Evolutionary conservation across 108 stramenopile species (phyloP), one percentile per base, ranked within the genome.

Genomic region (Craspedostauros australis): DNA sequence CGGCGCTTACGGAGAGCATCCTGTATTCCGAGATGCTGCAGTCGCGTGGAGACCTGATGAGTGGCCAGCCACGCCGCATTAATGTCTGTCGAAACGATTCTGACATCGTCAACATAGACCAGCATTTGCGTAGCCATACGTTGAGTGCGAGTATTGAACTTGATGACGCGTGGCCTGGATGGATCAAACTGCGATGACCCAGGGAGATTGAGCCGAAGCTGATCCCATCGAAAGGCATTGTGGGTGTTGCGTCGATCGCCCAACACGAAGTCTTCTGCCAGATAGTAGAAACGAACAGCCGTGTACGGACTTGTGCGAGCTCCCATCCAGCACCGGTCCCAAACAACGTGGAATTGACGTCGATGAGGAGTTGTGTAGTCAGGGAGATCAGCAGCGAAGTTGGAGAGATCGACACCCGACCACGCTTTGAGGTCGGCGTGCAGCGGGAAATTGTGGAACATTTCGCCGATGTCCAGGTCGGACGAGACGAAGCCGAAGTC

Each of bases 401-500:
- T 36, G 46, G 46, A 7, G 2, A 71, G 9, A 39, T 79, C 72
- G 11, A 79, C 30, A 0, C 73, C 77, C 22, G 66, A 25, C 25
- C 31, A 68, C 21, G 33, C 36, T 40, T 40, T 32, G 9, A 62
- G 34, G 9, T 42, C 18, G 18, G 9, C 23, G 34, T 75, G 53
- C 36, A 79, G 15, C 0, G 37, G 46, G 33, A 64, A 77, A 30
- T 77, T 77, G 2, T 62, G 46, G 46, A 77, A 77, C 57, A 66
- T 66, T 9, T 76, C 69, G 0, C 56, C 62, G 0, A 68, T 48
- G 46, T 77, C 75, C 19, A 63, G 7, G 23, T 77, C 76, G 7
- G 34, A 54, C 51, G 56, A 54, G 22, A n/a, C 72, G 1, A 54
- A 44, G 6, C 21, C 27, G 0, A 3, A 16, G 18, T 52, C 46